phyloP scores from a whole-genome alignment of 208 protist genomes.

The Leishmania braziliensis region DNA sequence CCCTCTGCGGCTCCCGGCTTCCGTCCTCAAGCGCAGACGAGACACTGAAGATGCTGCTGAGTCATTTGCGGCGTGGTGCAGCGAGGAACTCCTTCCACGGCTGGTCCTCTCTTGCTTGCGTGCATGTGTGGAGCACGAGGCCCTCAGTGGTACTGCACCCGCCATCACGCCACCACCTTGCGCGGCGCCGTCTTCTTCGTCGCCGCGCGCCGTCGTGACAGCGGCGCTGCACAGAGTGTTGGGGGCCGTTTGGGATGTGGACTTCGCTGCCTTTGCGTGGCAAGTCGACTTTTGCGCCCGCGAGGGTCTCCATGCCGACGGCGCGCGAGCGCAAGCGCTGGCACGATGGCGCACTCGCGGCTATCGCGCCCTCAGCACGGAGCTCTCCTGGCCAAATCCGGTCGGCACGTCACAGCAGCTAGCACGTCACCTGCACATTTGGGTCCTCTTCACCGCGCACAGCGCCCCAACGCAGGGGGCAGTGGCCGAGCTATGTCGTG shows the following conservation, averaged over 20 bases:
- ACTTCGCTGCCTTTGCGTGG: constrained; percentile 26
- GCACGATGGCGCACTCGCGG: constrained; percentile 8
- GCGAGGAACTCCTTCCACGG: neutral
- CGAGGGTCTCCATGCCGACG: neutral
- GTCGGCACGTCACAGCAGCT: neutral
- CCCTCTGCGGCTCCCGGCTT: neutral
- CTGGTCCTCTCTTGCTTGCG: constrained; percentile 16
- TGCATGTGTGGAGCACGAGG: constrained; percentile 4
- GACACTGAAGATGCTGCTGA: constrained; percentile 14
- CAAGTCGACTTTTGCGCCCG: constrained; percentile 3
- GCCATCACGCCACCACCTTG: neutral
- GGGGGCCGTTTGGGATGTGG: constrained; percentile 20
- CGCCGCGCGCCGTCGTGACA: neutral
- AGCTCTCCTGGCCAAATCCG: constrained; percentile 11
- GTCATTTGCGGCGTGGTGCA: constrained; percentile 18
- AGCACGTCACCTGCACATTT: constrained; percentile 15
- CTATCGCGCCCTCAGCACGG: constrained; percentile 13
- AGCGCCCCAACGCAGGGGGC: neutral
- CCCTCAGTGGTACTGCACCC: neutral
- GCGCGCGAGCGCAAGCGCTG: neutral
- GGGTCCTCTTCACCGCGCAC: constrained; percentile 28
- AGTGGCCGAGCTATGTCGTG: constrained; percentile 40
- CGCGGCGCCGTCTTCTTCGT: neutral
- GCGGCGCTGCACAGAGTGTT: constrained; percentile 5
- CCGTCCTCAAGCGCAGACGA: neutral